A percentile compares a stretch with the other conserved stretches of the same genome.
phyloP scores from a whole-genome alignment of 257 asterid genomes.

The Paraleonurus japonicus region DNA sequence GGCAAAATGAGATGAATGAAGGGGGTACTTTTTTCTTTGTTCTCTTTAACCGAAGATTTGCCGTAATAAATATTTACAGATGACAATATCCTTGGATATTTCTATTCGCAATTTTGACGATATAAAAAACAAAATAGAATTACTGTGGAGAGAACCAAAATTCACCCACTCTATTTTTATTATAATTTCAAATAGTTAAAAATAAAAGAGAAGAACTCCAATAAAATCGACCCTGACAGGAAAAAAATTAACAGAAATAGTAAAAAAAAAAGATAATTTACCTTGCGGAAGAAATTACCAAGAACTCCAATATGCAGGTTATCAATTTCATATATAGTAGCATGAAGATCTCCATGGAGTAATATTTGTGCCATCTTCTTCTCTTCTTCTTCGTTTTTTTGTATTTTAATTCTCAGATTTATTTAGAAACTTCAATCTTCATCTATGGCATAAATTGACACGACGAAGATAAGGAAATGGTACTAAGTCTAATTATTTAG shows the following conservation, averaged over 20 bases:
- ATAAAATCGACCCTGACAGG: background rate
- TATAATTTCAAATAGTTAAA: background rate
- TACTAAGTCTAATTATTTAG: constrained; percentile 1
- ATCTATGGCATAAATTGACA: background rate
- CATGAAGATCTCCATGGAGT: constrained; percentile 51
- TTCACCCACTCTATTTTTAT: background rate
- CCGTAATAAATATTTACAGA: background rate
- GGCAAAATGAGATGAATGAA: background rate
- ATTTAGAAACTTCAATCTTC: background rate
- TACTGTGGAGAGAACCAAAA: background rate
- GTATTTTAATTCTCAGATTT: background rate
- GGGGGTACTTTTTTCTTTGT: background rate
- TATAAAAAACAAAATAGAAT: background rate
- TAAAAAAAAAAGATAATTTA: background rate
- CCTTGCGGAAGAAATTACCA: constrained; percentile 35
- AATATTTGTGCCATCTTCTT: constrained; percentile 35
- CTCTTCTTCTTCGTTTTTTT: background rate
- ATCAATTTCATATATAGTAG: constrained; percentile 41
- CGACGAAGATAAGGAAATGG: constrained; percentile 5
- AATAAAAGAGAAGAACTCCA: background rate
- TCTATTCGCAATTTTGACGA: background rate
- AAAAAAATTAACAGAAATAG: background rate
- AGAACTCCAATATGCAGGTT: constrained; percentile 33
- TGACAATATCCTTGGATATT: background rate
- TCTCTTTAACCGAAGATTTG: background rate